Percentiles rank a stretch among this genome's conserved stretches.
Conservation (phyloP, 768 basidiomycete genomes). For the Phylloporus arenicola region DNA sequence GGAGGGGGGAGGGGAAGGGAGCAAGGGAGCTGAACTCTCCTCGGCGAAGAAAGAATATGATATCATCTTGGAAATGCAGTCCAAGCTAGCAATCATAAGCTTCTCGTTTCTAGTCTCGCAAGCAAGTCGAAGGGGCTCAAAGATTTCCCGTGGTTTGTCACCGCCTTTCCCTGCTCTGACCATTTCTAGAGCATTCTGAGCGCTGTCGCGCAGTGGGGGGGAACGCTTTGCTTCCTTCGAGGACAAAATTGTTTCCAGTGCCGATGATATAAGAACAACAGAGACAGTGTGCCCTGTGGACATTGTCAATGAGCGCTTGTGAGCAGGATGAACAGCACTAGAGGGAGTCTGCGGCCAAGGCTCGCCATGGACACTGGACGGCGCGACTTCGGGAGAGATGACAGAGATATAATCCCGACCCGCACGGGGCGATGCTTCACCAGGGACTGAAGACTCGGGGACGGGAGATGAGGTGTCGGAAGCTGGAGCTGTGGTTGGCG, state of each 20-base stretch:
- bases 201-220: constrained; percentile 72
- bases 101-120: constrained; percentile 94
- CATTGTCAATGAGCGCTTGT: constrained; percentile 56
- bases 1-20: constrained; percentile 75
- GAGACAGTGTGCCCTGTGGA: constrained; percentile 71
- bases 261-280: constrained; percentile 74
- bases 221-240: constrained; percentile 89
- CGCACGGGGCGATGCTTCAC: constrained; percentile 4
- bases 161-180: constrained; percentile 70
- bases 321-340: constrained; percentile 22
- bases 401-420: constrained; percentile 4
- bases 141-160: constrained; percentile 78
- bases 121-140: constrained; percentile 92
- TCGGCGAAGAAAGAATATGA: constrained; percentile 97
- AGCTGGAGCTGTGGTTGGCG: background rate
- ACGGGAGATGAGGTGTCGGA: constrained; percentile 8
- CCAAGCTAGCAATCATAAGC: constrained; percentile 92
- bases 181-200: constrained; percentile 77
- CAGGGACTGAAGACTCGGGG: background rate
- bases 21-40: constrained; percentile 35
- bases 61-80: constrained; percentile 96
- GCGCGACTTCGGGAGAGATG: constrained; percentile 3
- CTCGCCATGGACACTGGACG: constrained; percentile 14
- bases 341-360: constrained; percentile 18
- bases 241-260: constrained; percentile 77